Percentiles rank a stretch among this genome's conserved stretches.
Evolutionary conservation across 2,329 filamentous ascomycete species (phyloP).

Genomic region (Hymenoscyphus linearis): DNA sequence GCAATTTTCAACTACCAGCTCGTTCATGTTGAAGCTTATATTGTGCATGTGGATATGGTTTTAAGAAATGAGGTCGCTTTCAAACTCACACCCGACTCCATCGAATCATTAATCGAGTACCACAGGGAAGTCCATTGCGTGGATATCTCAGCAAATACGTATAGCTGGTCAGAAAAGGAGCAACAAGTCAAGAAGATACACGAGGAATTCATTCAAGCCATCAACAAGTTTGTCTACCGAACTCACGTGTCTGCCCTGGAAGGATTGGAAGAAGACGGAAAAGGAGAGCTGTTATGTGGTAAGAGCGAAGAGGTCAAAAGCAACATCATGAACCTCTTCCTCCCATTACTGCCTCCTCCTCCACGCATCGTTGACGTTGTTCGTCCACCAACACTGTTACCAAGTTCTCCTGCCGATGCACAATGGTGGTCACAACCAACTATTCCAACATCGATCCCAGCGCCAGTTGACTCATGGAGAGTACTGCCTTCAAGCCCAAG

Average conservation of each 20-base stretch:
- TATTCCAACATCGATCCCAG: constrained; percentile 59
- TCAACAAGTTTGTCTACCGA: constrained; percentile 96
- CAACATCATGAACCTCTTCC: constrained; percentile 76
- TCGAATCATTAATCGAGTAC: constrained; percentile 88
- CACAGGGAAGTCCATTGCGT: constrained; percentile 94
- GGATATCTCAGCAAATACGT: constrained; percentile 82
- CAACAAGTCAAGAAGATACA: constrained; percentile 95
- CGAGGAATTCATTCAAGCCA: constrained; percentile 90
- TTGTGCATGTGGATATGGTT: constrained; percentile 99
- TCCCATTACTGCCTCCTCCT: constrained; percentile 78
- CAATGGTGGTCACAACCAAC: constrained; percentile 76
- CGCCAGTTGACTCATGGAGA: constrained; percentile 81
- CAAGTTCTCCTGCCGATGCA: constrained; percentile 69
- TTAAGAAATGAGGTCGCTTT: constrained; percentile 95
- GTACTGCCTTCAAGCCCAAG: constrained; percentile 85
- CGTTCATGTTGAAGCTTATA: constrained; percentile 91
- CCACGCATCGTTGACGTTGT: constrained; percentile 86
- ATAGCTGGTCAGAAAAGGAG: constrained; percentile 96
- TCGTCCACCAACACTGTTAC: constrained; percentile 77
- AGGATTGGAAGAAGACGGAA: constrained; percentile 93
- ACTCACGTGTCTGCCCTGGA: constrained; percentile 85
- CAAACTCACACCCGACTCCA: constrained; percentile 93
- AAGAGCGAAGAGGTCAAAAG: constrained; percentile 91
- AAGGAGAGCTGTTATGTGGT: constrained; percentile 85
- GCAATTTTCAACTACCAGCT: constrained; percentile 90